Evolutionary conservation across 306 rosid genomes (phyloP), one percentile per base, ranked within the genome.

Genomic region (Bauhinia variegata): DNA sequence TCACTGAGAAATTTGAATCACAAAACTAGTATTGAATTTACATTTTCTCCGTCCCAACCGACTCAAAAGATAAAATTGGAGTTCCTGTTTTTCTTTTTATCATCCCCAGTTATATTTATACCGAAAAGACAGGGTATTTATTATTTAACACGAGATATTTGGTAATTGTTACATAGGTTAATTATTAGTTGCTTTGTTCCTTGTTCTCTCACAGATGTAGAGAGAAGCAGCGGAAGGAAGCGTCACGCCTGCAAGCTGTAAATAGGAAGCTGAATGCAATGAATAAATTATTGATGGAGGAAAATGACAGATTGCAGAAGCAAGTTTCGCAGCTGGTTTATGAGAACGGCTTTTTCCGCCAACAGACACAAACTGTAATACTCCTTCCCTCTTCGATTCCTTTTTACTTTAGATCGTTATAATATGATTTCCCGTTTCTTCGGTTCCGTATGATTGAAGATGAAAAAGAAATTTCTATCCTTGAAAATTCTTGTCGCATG

Each of bases 141-240:
- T 4, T 19, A 19, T 46, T 5, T 36, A 36, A 36, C 4, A 36
- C 5, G 28, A 23, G 28, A 23, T 8, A 5, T 19, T 9, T 36
- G 59, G 64, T 12, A 43, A 65, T 31, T 14, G 8, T 64, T 19
- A 5, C n/a, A 13, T 37, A 3, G 18, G 23, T 16, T 60, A 39
- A 44, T n/a, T n/a, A n/a, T 53, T 58, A 28, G 53, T 43, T 6
- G 39, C 12, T 2, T 4, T 54, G 55, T 30, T 34, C 5, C 3
- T 69, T 23, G 14, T 32, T 10, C 11, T 8, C 51, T 53, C 41
- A 57, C 87, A 93, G 98, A 81, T 93, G 99, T 74, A 81, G 99
- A 78, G 99, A 93, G 87, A 93, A 93, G 75, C 99, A 93, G 86
- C 74, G 99, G 53, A 93, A 93, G 70, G 99, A 93, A 74, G 82